phyloP scores from a whole-genome alignment of 495 filamentous ascomycete genomes.

The Aspergillus incahuasiensis region DNA sequence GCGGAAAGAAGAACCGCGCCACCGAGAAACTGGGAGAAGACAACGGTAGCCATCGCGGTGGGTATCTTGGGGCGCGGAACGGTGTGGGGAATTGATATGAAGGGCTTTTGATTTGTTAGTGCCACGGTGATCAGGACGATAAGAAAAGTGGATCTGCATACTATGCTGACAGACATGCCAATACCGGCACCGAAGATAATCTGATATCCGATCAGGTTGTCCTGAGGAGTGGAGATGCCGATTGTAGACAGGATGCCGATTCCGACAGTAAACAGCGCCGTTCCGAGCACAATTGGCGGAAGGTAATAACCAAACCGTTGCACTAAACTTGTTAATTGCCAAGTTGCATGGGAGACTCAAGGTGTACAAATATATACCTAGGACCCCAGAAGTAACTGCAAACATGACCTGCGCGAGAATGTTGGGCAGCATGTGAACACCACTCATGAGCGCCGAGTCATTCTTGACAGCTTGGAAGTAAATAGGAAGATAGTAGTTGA shows the following conservation, averaged over 20 bases:
- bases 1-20: slow-evolving; percentile 1
- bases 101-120: slow-evolving; percentile 17
- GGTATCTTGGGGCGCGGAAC: slow-evolving; percentile 37
- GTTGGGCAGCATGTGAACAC: slow-evolving; percentile 27
- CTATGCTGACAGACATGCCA: slow-evolving; percentile 8
- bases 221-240: slow-evolving; percentile 34
- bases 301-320: slow-evolving; percentile 9
- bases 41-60: slow-evolving; percentile 29
- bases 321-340: neutral
- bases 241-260: slow-evolving; percentile 58
- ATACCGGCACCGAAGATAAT: slow-evolving; percentile 34
- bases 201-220: slow-evolving; percentile 62
- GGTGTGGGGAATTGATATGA: slow-evolving; percentile 49
- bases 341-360: neutral
- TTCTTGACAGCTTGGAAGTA: slow-evolving; percentile 33
- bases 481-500: slow-evolving; percentile 30
- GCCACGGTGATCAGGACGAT: too few species aligned
- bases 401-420: slow-evolving; percentile 42
- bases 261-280: slow-evolving; percentile 53
- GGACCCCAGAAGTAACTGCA: slow-evolving; percentile 32
- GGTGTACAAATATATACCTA: slow-evolving; percentile 14
- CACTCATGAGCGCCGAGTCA: slow-evolving; percentile 23
- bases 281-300: slow-evolving; percentile 53
- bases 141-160: neutral
- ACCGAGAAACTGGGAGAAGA: slow-evolving; percentile 2